Evolutionary conservation across 1,284 basidiomycete genomes (phyloP).

Genomic region (Cryptococcus amylolentus): DNA sequence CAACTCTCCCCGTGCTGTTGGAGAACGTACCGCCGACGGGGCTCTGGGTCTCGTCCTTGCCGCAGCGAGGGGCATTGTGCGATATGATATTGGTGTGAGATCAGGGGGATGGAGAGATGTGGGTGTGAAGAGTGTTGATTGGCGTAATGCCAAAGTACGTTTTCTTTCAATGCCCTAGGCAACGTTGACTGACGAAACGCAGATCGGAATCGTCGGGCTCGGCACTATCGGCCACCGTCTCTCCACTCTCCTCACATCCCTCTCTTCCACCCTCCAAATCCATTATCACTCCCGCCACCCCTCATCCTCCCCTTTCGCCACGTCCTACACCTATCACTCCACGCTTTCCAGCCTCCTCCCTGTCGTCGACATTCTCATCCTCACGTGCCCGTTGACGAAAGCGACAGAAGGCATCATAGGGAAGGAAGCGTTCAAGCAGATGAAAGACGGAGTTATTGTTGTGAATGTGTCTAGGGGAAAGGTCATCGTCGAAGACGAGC

Average conservation of each 20-base stretch:
- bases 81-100: constrained; percentile 1
- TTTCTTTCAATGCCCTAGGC: neutral
- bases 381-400: constrained; percentile 26
- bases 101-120: constrained; percentile 19
- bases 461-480: constrained; percentile 29
- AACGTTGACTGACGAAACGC: neutral
- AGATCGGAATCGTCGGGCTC: constrained; percentile 31
- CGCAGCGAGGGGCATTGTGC: constrained; percentile 22
- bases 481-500: constrained; percentile 20
- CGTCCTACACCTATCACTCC: neutral
- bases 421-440: constrained; percentile 13
- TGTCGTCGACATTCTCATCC: constrained; percentile 11
- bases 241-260: constrained; percentile 14
- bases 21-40: constrained; percentile 34
- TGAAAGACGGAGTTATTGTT: constrained; percentile 26
- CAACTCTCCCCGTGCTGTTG: constrained; percentile 34
- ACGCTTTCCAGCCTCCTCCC: neutral
- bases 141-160: constrained; percentile 3
- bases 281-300: constrained; percentile 16
- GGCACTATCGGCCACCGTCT: constrained; percentile 26
- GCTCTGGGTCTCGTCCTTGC: constrained; percentile 28
- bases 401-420: constrained; percentile 19
- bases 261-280: constrained; percentile 17
- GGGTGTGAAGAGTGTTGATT: constrained; percentile 15
- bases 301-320: constrained; percentile 1